Conservation (phyloP, 2,329 filamentous ascomycete species). For the Scedosporium boydii region DNA sequence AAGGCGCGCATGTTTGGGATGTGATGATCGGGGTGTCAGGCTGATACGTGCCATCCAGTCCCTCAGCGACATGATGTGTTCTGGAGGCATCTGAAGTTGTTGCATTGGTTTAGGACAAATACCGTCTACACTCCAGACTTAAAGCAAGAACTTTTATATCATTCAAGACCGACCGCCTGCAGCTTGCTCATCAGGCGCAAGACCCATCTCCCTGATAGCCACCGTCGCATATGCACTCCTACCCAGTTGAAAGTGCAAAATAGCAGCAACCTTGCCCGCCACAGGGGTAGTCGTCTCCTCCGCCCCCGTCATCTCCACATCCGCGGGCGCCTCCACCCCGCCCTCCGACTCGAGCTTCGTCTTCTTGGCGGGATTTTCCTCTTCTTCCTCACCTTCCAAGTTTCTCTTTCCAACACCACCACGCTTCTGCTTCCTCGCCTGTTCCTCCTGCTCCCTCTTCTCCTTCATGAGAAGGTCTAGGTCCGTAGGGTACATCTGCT, state of each 20-base stretch:
- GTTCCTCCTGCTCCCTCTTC: constrained; percentile 18
- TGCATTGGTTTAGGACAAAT: too few relatives aligned
- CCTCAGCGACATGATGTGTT: neutral
- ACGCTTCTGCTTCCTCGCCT: constrained; percentile 14
- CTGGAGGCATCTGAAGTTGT: too few relatives aligned
- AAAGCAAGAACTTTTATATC: neutral
- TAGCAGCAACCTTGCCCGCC: constrained; percentile 50
- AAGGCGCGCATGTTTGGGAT: neutral
- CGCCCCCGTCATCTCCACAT: constrained; percentile 17
- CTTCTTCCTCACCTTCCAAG: constrained; percentile 6
- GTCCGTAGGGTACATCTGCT: constrained; percentile 87
- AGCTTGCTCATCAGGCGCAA: constrained; percentile 19
- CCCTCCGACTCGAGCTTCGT: constrained; percentile 13
- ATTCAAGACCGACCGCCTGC: neutral
- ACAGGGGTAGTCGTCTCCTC: constrained; percentile 9
- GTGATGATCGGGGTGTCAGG: neutral
- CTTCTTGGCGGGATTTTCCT: constrained; percentile 14
- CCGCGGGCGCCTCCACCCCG: neutral
- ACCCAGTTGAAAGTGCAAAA: constrained; percentile 66
- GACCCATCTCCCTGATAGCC: constrained; percentile 68
- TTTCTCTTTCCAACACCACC: constrained; percentile 14
- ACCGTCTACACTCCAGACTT: neutral
- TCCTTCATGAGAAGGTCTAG: constrained; percentile 54
- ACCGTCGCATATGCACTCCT: constrained; percentile 81
- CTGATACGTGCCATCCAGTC: neutral